These are phyloP conservation scores for Aspergillus bombycis DNA, from an alignment of 2,329 filamentous ascomycete species.

Conservation along the genomic window DNA sequence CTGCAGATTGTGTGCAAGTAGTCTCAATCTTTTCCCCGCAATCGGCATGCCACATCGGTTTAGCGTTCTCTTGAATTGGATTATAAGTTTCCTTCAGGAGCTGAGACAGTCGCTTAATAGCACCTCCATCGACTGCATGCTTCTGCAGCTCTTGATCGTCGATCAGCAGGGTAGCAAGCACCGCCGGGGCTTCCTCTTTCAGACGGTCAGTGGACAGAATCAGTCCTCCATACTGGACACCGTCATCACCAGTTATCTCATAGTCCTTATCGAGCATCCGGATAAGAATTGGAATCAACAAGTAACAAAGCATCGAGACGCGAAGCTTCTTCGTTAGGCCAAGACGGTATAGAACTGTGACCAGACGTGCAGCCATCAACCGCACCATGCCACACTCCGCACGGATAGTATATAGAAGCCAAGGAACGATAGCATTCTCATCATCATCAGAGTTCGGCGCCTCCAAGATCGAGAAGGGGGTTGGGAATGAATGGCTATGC, in stretches of 20 bases:
- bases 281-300: slow-evolving; percentile 72
- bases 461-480: slow-evolving; percentile 38
- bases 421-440: slow-evolving; percentile 73
- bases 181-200: slow-evolving; percentile 71
- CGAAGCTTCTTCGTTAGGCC: slow-evolving; percentile 67
- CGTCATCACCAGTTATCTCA: slow-evolving; percentile 42
- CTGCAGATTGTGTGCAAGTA: slow-evolving; percentile 30
- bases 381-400: slow-evolving; percentile 61
- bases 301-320: slow-evolving; percentile 65
- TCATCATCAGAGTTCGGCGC: slow-evolving; percentile 57
- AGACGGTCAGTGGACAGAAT: slow-evolving; percentile 55
- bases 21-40: slow-evolving; percentile 25
- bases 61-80: slow-evolving; percentile 52
- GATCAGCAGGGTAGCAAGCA: slow-evolving; percentile 76
- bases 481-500: slow-evolving; percentile 39
- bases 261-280: slow-evolving; percentile 63
- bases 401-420: slow-evolving; percentile 69
- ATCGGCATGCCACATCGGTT: slow-evolving; percentile 59
- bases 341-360: slow-evolving; percentile 70
- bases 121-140: slow-evolving; percentile 72
- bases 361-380: slow-evolving; percentile 69
- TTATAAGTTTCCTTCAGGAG: slow-evolving; percentile 70
- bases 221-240: slow-evolving; percentile 41
- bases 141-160: slow-evolving; percentile 80
- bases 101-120: slow-evolving; percentile 64